Evolutionary conservation across 805 yeast species (phyloP), one percentile per base, ranked within the genome.

Genomic region (Danielia reshetovae): DNA sequence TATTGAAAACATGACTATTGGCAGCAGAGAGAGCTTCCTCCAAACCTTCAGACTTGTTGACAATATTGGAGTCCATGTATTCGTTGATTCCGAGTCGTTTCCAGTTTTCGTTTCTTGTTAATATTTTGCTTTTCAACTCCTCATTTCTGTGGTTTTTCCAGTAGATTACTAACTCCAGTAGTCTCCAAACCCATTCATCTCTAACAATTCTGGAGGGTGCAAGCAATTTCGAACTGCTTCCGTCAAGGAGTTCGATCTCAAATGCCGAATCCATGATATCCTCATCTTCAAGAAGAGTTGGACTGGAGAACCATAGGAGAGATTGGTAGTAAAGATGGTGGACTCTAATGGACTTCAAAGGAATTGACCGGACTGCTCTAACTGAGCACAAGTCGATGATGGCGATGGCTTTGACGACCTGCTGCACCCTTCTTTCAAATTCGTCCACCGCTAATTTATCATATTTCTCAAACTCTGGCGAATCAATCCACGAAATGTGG

Each of bases 371-470:
- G 4, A 82, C 61, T 0, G 57, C 59, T 6, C 48, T 53, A 2
- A 84, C 67, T 6, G 69, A 64, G 14, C 72, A 55, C 34, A 89
- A 44, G 50, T 87, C 85, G 6, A 89, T 49, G 10, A 83, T 59
- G 0, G 79, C 79, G 18, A 74, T 72, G 0, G 95, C 72, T 33
- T 73, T 72, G 1, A 75, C 54, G 4, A 85, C 55, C 35, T 74
- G 73, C 16, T 68, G 64, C 1, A 78, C 58, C 33, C 81, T 68
- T 38, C 97, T 66, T 40, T 80, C 79, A 27, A 74, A 72, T 42
- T 85, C 90, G 18, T 68, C 64, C n/a, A 77, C 45, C 0, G 94
- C 94, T 28, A 58, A 59, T 1, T 55, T 45, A 49, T 89, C 96
- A 14, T 65, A 48, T 6, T 51, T 45, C 1, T 62, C 57, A 45